Base-by-base conservation (phyloP, 75 land plant genomes). In the Gnetum montanum region DNA sequence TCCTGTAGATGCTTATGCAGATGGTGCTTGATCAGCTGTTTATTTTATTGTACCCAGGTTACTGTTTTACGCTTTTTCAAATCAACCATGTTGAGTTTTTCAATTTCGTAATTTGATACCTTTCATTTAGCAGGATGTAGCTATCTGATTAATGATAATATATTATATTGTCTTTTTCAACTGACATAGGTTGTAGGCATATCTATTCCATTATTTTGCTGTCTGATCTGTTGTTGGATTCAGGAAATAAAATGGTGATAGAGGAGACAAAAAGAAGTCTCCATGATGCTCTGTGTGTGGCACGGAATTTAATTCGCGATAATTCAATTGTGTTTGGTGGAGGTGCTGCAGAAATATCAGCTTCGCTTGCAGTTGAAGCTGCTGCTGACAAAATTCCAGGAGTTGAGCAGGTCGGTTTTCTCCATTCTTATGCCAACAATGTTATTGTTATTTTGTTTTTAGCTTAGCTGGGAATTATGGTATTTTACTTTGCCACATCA, bases 231-330 rank as follows among this genome's bases (percentile, higher is more conserved):
- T 15, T 15, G 43, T 41, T 41, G 44, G 2, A 37, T 58, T 37
- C 75, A 93, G 98, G 90, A 46, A 94, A 89, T 76, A 90, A 94
- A 56, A 94, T 94, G 98, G 86, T 94, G 80, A 80, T 94, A 26
- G 98, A 94, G 66, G 98, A 94, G 63, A 94, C 98, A 36, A 94
- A 94, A 48, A 81, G 98, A 4, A 94, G 98, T 49, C 46, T 94
- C 30, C 98, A 94, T 70, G 98, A 94, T 81, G 98, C 98, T 0
- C 67, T 94, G 13, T 94, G 98, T 78, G 96, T 94, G 40, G 98
- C 98, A 20, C 76, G 98, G 34, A 94, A 94, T 68, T 61, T 94
- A 58, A 94, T 94, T 59, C 87, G 91, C 35, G 82, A 90, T 60
- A 94, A 94, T 61, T 83, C 98, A 10, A 94, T 94, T 26, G 98